Evolutionary conservation across 192 early-diverging fungal species (phyloP), one percentile per base, ranked within the genome.

Genomic region (Podila epigama): DNA sequence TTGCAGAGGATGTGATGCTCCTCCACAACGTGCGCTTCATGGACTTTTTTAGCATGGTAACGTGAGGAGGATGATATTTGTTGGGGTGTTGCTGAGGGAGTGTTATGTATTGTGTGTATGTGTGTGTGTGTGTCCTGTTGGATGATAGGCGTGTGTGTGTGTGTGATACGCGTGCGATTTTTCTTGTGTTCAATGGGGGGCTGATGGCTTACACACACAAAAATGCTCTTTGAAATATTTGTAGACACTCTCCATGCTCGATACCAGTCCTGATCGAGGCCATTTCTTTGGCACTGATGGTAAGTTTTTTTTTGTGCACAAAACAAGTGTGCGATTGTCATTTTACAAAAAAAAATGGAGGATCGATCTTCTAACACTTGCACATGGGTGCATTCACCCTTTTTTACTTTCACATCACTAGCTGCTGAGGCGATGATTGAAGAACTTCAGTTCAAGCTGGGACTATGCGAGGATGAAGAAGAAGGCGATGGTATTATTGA

Each of bases 31-130:
- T 66, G 18, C 63, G 63, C 15, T 73, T 66, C 34, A 73, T 73
- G 70, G 70, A 73, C 20, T 73, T 73, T 61, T 73, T 73, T 31
- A 73, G 57, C 51, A 73, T 73, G 70, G 69, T 70, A 59, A 41
- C n/a, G 51, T 42, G 28, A 18, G 9, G 28, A 51, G 3, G 5
- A 16, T 28, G 22, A 15, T 2, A 2, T 27, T 56, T 32, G 22
- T 32, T 33, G 16, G 10, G 29, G 15, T 56, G 16, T 12, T 56
- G 13, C 15, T 56, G 29, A 56, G 18, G 41, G n/a, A 16, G 12
- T 12, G n/a, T 12, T 42, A 16, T 12, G 41, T 42, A 42, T 42
- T 12, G 13, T 42, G 1, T 16, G 13, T 1, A 12, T 3, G 25
- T 31, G 2, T 2, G 16, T 36, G 29, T 62, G 44, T 42, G 25